Evolutionary conservation across 2,329 filamentous ascomycete genomes (phyloP), one percentile per base, ranked within the genome.

Genomic region (Fusarium sp.): DNA sequence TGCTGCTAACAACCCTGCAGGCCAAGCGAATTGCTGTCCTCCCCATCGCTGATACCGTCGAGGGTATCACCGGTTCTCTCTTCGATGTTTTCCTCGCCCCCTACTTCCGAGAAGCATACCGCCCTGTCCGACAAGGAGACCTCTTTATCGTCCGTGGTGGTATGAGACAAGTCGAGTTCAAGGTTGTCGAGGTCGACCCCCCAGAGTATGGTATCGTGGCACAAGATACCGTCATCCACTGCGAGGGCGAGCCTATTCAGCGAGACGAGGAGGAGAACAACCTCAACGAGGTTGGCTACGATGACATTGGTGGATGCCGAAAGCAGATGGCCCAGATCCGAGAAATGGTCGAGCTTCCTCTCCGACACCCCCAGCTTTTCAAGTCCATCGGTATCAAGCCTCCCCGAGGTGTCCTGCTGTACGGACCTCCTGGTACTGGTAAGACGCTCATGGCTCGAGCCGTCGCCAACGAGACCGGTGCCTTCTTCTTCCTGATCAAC

Each of bases 331-430:
- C 96, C 70, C 96, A 99, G 86, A 97, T 99, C 76, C 93, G 96
- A 80, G 96, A 99, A 82, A 90, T 99, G 87, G 96, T 99, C 72
- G 96, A 99, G 87, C 86, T 99, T 74, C 96, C 96, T 67, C 88
- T 99, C 68, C 91, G 96, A 78, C 96, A 99, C 83, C 96, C 96
- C 66, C 96, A 98, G 82, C 91, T 99, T 55, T 99, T 99, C 91
- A 99, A 98, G 87, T 98, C 95, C 40, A 98, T 99, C 78, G 96
- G 96, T 89, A 97, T 99, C 85, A 99, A 99, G 89, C 96, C 96
- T 61, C 96, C 96, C 49, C 93, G 96, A 78, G 96, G 96, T 89
- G 97, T 98, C 78, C 88, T 99, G 79, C 93, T 99, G 78, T 95
- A 92, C 81, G 96, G 96, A 71, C 96, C 96, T 77, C 96, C 96